Conservation (phyloP, 164 flowering plant genomes). For the Sextonia rubra region DNA sequence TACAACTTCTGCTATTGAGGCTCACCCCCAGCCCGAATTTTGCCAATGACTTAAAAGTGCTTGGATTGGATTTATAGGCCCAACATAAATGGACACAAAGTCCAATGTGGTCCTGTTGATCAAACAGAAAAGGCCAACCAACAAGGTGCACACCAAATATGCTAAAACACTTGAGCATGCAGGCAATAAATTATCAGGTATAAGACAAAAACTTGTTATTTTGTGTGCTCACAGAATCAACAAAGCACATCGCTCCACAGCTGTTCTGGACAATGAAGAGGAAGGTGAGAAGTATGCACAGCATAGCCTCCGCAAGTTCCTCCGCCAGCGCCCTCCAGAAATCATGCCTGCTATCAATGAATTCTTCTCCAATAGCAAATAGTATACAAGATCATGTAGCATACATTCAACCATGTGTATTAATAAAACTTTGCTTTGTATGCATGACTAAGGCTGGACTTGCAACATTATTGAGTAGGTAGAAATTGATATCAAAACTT, state of each 20-base stretch:
- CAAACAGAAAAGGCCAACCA: too few relatives aligned
- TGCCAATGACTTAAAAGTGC: too few relatives aligned
- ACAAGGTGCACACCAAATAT: too few relatives aligned
- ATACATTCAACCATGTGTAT: neutral
- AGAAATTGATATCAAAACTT: neutral
- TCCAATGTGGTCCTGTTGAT: too few relatives aligned
- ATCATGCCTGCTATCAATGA: constrained; percentile 70
- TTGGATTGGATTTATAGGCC: too few relatives aligned
- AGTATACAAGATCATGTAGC: neutral
- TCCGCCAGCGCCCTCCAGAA: constrained; percentile 69
- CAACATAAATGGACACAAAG: too few relatives aligned
- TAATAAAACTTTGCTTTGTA: neutral
- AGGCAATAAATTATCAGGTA: neutral
- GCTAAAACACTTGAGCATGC: neutral
- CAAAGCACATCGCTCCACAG: constrained; percentile 44
- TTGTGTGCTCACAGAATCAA: constrained; percentile 36
- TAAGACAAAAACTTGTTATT: too few relatives aligned
- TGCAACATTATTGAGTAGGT: neutral
- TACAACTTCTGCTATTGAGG: too few relatives aligned
- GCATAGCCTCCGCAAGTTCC: constrained; percentile 65
- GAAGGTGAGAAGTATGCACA: constrained; percentile 81
- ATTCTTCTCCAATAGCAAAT: constrained; percentile 40
- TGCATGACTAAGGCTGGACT: neutral
- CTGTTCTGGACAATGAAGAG: constrained; percentile 59
- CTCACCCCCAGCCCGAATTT: too few relatives aligned